Evolutionary conservation across 345 rosid genomes (phyloP), one percentile per base, ranked within the genome.

Genomic region (Citrus medica): DNA sequence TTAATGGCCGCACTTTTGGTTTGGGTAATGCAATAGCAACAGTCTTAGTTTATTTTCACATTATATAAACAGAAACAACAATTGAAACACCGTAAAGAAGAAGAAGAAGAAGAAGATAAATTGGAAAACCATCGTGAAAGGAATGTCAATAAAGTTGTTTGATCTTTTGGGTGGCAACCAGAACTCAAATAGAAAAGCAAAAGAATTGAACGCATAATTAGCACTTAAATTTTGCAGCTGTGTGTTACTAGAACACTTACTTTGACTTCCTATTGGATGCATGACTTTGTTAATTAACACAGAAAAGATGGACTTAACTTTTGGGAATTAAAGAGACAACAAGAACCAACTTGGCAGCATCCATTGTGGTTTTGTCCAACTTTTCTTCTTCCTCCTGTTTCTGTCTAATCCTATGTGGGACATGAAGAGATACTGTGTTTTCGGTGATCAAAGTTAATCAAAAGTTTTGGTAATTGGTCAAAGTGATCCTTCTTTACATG

Each of bases 201-300:
- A 65, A 22, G n/a, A 78, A 79, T 74, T 55, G 80, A 78, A 71
- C 71, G 51, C 79, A 77, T 74, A 71, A 80, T 80, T 74, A 80
- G 67, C 38, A 77, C 46, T 76, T 64, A 63, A 63, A 77, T 80
- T 74, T 76, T 35, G 81, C 66, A 71, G 75, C 30, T 55, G 65
- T 51, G 75, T 74, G 24, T 59, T 40, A 9, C 25, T 32, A 6
- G 19, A 40, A 17, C 81, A 81, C 75, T 76, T 74, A 55, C 76
- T 77, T 82, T 83, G 86, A 83, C 87, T 84, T 82, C 35, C 68
- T 16, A 80, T 84, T 82, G 83, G 86, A 61, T 71, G 77, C 76
- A 55, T 73, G 82, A 51, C 25, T 38, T 38, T 51, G 56, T 51
- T 51, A 51, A 51, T 51, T 51, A 51, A 16, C 56, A 51, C 21